Evolutionary conservation across 768 basidiomycete species (phyloP).

Genomic region (Phylloporus arenicola): DNA sequence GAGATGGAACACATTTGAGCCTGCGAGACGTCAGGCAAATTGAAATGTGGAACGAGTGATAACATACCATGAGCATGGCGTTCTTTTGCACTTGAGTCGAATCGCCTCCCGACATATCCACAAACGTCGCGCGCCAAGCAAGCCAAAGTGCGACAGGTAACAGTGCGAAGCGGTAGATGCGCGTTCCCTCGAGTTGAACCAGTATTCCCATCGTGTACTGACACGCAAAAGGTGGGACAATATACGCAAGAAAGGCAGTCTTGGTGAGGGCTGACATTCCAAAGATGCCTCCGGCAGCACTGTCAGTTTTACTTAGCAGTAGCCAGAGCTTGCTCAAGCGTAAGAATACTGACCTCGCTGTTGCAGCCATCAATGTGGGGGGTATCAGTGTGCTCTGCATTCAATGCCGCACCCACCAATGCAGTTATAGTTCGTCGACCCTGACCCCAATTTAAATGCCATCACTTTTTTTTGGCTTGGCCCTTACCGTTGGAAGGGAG

Average conservation of each 20-base stretch:
- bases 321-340: background rate
- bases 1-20: constrained; percentile 10
- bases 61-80: constrained; percentile 18
- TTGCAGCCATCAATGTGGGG: constrained; percentile 1
- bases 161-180: constrained; percentile 40
- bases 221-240: constrained; percentile 40
- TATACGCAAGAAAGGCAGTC: constrained; percentile 27
- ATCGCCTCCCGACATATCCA: constrained; percentile 18
- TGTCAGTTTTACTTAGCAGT: too few relatives aligned
- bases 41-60: background rate
- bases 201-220: constrained; percentile 54
- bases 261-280: constrained; percentile 7
- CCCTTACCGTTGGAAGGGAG: too few relatives aligned
- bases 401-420: too few relatives aligned
- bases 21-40: constrained; percentile 4
- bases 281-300: background rate
- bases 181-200: constrained; percentile 42
- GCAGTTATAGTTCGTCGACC: background rate
- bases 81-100: constrained; percentile 12
- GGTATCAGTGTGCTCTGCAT: too few relatives aligned
- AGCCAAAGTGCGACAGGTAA: constrained; percentile 43
- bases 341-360: constrained; percentile 2
- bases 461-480: too few relatives aligned
- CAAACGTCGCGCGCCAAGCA: constrained; percentile 35
- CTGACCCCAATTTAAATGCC: background rate